These are phyloP conservation scores for Penicillium hordei DNA, from an alignment of 2,329 filamentous ascomycete genomes.

Conservation along the genomic window DNA sequence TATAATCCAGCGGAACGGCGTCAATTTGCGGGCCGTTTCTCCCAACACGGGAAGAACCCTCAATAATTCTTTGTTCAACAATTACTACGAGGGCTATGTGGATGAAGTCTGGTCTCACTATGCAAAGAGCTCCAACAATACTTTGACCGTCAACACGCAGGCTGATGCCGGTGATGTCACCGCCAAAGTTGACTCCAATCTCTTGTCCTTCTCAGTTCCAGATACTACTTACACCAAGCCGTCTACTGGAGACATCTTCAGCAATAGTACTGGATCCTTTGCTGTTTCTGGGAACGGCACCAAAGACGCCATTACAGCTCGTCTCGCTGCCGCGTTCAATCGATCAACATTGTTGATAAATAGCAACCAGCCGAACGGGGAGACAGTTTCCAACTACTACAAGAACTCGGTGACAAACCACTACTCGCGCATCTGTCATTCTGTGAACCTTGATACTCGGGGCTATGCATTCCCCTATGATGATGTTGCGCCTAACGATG, in stretches of 20 bases:
- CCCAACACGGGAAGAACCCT: slow-evolving; percentile 44
- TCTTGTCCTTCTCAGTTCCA: slow-evolving; percentile 47
- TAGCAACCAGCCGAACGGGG: slow-evolving; percentile 54
- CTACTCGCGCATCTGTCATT: slow-evolving; percentile 65
- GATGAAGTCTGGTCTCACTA: slow-evolving; percentile 54
- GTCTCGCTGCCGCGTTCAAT: slow-evolving; percentile 75
- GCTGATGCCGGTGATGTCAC: slow-evolving; percentile 55
- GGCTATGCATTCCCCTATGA: slow-evolving; percentile 74
- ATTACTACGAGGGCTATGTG: slow-evolving; percentile 55
- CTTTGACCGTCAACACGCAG: slow-evolving; percentile 65
- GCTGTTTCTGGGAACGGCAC: slow-evolving; percentile 45
- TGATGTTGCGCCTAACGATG: slow-evolving; percentile 60
- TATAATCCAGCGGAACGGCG: slow-evolving; percentile 48
- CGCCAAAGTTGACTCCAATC: slow-evolving; percentile 48
- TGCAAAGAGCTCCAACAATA: slow-evolving; percentile 28
- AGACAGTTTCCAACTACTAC: slow-evolving; percentile 56
- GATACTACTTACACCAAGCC: slow-evolving; percentile 57
- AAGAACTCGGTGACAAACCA: slow-evolving; percentile 60
- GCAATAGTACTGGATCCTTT: slow-evolving; percentile 64
- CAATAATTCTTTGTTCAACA: slow-evolving; percentile 49
- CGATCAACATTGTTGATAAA: slow-evolving; percentile 64
- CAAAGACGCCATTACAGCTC: slow-evolving; percentile 65
- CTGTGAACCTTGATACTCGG: slow-evolving; percentile 56
- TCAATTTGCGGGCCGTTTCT: slow-evolving; percentile 44
- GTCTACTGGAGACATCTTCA: slow-evolving; percentile 63